Evolutionary conservation across 1,284 basidiomycete genomes (phyloP), one percentile per base, ranked within the genome.

Genomic region (Cryptococcus deneoformans): DNA sequence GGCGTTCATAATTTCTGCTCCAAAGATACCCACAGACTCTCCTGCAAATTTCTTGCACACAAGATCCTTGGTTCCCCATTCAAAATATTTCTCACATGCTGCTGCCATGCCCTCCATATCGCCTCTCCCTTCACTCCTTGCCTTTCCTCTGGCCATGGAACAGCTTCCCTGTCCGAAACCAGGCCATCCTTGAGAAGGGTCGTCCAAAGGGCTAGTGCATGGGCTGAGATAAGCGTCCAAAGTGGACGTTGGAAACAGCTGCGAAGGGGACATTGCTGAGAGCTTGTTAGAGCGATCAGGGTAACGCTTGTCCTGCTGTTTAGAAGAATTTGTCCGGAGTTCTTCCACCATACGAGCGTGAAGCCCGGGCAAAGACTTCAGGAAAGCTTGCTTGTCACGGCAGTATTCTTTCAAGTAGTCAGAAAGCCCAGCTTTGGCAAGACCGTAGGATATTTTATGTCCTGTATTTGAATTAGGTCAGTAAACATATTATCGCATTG

Each of bases 11-110:
- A 75, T 45, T 48, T 72, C 66, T 9, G 65, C 59, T 9, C 67
- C 64, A 49, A 71, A 75, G 1, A 76, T 39, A 7, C 68, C 70
- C 40, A 75, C 55, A 16, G 57, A 54, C 57, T 70, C 69, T 5
- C 68, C 59, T 29, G 67, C 69, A 52, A 79, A 76, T 55, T 70
- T 69, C 59, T 68, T 75, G 40, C 59, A 65, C 3, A 78, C 75
- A 3, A 71, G 59, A 5, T 90, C 87, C 61, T 82, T 85, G 46
- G 89, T 86, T 0, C 90, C 91, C 91, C 91, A 94, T 69, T 93
- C 91, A 64, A 94, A 94, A 69, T 87, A 89, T 50, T 85, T 80
- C 73, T 94, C 91, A 77, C 90, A 93, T 1, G 86, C 80, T 5
- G 79, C 82, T 0, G 90, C 89, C 16, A 92, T 82, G 55, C 83